Evolutionary conservation across 2,329 filamentous ascomycete species (phyloP).

Genomic region (Trichophyton equinum): DNA sequence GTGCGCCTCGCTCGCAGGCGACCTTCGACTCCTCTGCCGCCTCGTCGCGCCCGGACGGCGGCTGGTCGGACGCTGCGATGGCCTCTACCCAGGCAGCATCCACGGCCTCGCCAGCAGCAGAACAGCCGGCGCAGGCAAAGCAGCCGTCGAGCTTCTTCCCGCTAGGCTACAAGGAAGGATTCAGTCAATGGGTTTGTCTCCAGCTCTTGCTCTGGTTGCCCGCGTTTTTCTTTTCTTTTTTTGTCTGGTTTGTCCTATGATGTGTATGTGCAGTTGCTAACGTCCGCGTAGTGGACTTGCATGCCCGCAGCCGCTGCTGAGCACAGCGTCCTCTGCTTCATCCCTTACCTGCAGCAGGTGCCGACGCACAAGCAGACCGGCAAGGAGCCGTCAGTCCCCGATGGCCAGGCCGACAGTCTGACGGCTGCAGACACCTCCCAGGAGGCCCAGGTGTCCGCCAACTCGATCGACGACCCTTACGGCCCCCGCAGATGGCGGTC

Average conservation of each 20-base stretch:
- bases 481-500: constrained; percentile 79
- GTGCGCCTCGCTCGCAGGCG: constrained; percentile 4
- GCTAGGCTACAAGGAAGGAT: constrained; percentile 80
- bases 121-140: constrained; percentile 20
- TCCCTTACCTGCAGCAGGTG: constrained; percentile 67
- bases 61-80: constrained; percentile 11
- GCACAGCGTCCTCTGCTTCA: constrained; percentile 71
- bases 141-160: constrained; percentile 52
- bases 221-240: too few species aligned
- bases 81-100: constrained; percentile 12
- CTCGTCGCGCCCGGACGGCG: not conserved
- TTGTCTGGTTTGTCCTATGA: too few species aligned
- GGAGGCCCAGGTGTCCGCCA: constrained; percentile 34
- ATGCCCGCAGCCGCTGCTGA: constrained; percentile 75
- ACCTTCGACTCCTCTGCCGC: constrained; percentile 4
- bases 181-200: constrained; percentile 60
- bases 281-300: constrained; percentile 57
- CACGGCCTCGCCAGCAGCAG: constrained; percentile 9
- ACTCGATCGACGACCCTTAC: constrained; percentile 55
- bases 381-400: constrained; percentile 15
- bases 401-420: constrained; percentile 19
- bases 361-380: constrained; percentile 56
- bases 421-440: constrained; percentile 27
- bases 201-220: constrained; percentile 12
- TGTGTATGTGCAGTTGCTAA: constrained; percentile 3